Conservation (phyloP, 257 asterid species). For the Verbascum thapsus region DNA sequence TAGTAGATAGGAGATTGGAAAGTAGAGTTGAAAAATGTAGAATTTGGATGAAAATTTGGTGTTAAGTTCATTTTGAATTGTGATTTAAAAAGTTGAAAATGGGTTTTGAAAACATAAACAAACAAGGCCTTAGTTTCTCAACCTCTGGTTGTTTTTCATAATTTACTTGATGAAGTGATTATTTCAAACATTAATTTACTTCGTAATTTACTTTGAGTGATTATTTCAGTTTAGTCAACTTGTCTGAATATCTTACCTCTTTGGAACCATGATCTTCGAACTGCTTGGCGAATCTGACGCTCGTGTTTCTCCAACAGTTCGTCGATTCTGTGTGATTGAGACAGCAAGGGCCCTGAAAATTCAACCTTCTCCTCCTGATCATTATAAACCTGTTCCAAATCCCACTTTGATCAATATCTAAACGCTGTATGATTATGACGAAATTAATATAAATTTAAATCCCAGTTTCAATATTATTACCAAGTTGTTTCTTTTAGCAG, state of each 20-base stretch:
- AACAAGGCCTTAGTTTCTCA: too few species aligned
- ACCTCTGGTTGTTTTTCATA: too few species aligned
- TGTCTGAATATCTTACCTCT: conserved; percentile 47
- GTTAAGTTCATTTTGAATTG: too few species aligned
- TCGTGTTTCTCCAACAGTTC: conserved; percentile 85
- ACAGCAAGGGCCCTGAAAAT: conserved; percentile 87
- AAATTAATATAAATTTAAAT: background rate
- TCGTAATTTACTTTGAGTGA: too few species aligned
- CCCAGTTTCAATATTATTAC: conserved; percentile 42
- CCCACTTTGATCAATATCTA: conserved; percentile 33
- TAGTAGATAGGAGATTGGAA: too few species aligned
- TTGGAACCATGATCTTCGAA: conserved; percentile 90
- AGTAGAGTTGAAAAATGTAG: too few species aligned
- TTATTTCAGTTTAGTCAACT: background rate
- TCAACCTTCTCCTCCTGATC: conserved; percentile 90
- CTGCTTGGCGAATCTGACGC: conserved; percentile 91
- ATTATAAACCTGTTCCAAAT: conserved; percentile 61
- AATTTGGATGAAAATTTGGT: too few species aligned
- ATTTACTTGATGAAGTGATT: too few species aligned
- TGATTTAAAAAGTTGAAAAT: too few species aligned
- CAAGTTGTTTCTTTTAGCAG: conserved; percentile 62
- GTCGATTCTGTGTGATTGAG: conserved; percentile 76
- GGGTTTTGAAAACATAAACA: too few species aligned
- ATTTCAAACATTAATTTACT: too few species aligned
- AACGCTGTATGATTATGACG: background rate